Evolutionary conservation across 1,139 yeast species (phyloP).

Genomic region (Zygosaccharomyces sapae): DNA sequence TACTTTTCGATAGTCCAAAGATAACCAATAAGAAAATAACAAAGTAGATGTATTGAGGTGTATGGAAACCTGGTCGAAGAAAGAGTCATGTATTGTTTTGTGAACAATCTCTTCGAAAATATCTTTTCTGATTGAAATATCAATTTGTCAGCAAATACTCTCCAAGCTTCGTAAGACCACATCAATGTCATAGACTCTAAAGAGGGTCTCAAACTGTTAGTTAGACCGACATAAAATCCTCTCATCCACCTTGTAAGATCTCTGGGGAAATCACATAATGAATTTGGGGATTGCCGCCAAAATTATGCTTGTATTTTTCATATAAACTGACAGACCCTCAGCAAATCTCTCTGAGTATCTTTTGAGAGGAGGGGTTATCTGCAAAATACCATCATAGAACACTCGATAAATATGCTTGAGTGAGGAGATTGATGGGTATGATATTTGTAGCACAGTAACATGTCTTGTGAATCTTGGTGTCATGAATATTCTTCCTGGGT

Average conservation of each 20-base stretch:
- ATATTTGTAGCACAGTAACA: slow-evolving; percentile 65
- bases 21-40: slow-evolving; percentile 63
- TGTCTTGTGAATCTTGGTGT: slow-evolving; percentile 68
- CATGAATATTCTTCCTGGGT: slow-evolving; percentile 65
- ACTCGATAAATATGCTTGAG: slow-evolving; percentile 63
- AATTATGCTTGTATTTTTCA: slow-evolving; percentile 40
- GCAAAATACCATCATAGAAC: slow-evolving; percentile 56
- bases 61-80: slow-evolving; percentile 46
- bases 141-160: slow-evolving; percentile 74
- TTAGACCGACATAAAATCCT: slow-evolving; percentile 63
- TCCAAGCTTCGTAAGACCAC: slow-evolving; percentile 79
- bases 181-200: slow-evolving; percentile 46
- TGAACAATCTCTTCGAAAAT: slow-evolving; percentile 51
- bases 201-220: slow-evolving; percentile 33
- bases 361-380: slow-evolving; percentile 57
- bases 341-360: slow-evolving; percentile 55
- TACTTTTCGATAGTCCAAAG: slow-evolving; percentile 59
- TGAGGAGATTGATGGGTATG: slow-evolving; percentile 69
- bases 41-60: slow-evolving; percentile 52
- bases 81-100: slow-evolving; percentile 40
- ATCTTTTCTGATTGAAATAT: slow-evolving; percentile 44
- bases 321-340: slow-evolving; percentile 63
- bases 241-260: slow-evolving; percentile 86
- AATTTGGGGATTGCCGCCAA: slow-evolving; percentile 39
- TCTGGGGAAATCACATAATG: slow-evolving; percentile 81